phyloP scores from a whole-genome alignment of 106 monocot genomes.

The Dendrobium officinale region DNA sequence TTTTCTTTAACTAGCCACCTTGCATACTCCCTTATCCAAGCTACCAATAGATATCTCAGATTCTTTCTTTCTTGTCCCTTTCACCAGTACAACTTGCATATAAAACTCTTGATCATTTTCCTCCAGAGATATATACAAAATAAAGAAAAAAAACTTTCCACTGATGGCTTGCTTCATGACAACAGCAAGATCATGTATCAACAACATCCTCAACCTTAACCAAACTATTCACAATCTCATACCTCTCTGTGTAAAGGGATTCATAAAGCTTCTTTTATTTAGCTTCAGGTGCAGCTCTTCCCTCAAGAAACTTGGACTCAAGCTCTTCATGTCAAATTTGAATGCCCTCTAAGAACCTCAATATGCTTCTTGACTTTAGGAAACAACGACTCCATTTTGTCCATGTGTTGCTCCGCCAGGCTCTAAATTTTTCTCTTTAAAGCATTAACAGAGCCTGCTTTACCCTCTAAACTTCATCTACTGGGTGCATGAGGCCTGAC shows the following conservation, averaged over 20 bases:
- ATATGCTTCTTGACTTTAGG: slow-evolving; percentile 42
- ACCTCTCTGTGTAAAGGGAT: slow-evolving; percentile 46
- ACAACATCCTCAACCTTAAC: slow-evolving; percentile 34
- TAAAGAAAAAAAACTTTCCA: too few relatives aligned
- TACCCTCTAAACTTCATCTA: background rate
- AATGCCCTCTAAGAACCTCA: slow-evolving; percentile 34
- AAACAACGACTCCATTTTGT: slow-evolving; percentile 28
- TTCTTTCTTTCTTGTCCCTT: too few relatives aligned
- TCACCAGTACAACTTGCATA: too few relatives aligned
- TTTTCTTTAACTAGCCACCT: too few relatives aligned
- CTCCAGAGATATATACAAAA: too few relatives aligned
- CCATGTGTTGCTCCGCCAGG: slow-evolving; percentile 26
- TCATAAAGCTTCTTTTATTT: slow-evolving; percentile 49
- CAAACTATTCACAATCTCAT: slow-evolving; percentile 44
- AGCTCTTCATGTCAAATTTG: slow-evolving; percentile 53
- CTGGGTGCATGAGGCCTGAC: too few relatives aligned
- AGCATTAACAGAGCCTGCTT: slow-evolving; percentile 13
- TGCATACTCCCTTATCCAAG: too few relatives aligned
- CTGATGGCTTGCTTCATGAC: too few relatives aligned
- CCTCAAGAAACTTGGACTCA: slow-evolving; percentile 44
- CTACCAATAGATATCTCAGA: too few relatives aligned
- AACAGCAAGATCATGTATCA: background rate
- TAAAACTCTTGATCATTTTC: too few relatives aligned
- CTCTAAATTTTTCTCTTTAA: slow-evolving; percentile 40
- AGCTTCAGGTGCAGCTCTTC: slow-evolving; percentile 41